Conservation (phyloP, 2,329 filamentous ascomycete genomes). For the Calcarisporium arbuscula region DNA sequence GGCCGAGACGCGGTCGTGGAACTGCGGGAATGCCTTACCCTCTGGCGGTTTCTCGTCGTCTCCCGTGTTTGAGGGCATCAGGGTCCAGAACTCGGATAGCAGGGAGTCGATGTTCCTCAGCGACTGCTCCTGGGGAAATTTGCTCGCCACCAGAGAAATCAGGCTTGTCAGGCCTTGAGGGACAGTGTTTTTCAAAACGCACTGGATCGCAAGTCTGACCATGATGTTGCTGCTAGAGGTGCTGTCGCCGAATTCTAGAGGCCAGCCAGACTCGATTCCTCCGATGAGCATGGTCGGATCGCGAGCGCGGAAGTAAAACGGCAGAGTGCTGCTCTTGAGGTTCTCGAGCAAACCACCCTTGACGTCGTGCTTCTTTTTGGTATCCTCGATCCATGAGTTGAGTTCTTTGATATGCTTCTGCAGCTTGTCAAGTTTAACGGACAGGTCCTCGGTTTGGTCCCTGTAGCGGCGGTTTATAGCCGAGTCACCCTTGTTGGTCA, state of each 20-base stretch:
- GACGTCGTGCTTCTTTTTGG: not conserved
- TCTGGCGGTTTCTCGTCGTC: not conserved
- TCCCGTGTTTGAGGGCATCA: constrained; percentile 1
- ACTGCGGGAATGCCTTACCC: constrained; percentile 8
- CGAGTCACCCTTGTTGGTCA: constrained; percentile 10
- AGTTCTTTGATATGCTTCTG: constrained; percentile 1
- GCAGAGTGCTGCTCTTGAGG: constrained; percentile 16
- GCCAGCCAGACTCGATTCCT: constrained; percentile 31
- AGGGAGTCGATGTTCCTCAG: constrained; percentile 1
- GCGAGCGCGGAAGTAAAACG: constrained; percentile 19
- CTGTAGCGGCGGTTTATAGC: not conserved
- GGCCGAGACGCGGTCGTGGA: constrained; percentile 9
- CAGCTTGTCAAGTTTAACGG: constrained; percentile 1
- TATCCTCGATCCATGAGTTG: not conserved
- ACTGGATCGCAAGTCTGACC: constrained; percentile 6
- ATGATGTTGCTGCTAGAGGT: too few relatives aligned
- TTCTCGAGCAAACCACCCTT: constrained; percentile 2
- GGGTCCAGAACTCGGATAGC: constrained; percentile 4
- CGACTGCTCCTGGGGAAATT: too few relatives aligned
- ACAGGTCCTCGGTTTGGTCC: not conserved
- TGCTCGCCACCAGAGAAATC: too few relatives aligned
- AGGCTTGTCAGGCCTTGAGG: not conserved
- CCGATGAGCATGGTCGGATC: constrained; percentile 34
- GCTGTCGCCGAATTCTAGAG: constrained; percentile 25
- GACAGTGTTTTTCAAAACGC: constrained; percentile 1